phyloP scores from a whole-genome alignment of 2,329 filamentous ascomycete genomes.

The Aspergillus felis region DNA sequence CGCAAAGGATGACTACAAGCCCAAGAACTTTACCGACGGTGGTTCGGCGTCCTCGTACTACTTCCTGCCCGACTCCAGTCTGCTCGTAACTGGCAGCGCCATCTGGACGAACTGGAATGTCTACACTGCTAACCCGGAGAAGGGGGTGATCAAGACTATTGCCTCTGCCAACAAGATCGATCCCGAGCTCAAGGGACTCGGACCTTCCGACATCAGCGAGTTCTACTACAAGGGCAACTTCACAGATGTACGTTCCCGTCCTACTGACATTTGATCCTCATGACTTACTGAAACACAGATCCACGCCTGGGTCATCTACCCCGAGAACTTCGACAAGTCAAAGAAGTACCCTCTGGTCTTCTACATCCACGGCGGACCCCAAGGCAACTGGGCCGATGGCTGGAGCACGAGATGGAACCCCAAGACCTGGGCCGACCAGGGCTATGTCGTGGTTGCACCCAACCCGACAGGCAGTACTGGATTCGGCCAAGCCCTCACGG shows the following conservation, averaged over 20 bases:
- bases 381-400: conserved; percentile 68
- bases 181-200: conserved; percentile 32
- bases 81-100: conserved; percentile 32
- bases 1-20: conserved; percentile 29
- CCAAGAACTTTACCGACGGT: conserved; percentile 34
- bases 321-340: conserved; percentile 58
- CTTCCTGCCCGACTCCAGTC: conserved; percentile 25
- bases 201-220: conserved; percentile 33
- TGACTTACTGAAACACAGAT: conserved; percentile 25
- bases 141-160: conserved; percentile 24
- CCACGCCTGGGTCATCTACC: conserved; percentile 40
- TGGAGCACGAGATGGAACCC: conserved; percentile 87
- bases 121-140: conserved; percentile 29
- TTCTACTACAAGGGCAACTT: conserved; percentile 37
- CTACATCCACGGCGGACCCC: conserved; percentile 78
- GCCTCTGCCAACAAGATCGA: conserved; percentile 39
- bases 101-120: conserved; percentile 36
- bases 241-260: conserved; percentile 26
- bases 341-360: conserved; percentile 78
- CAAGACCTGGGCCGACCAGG: conserved; percentile 80
- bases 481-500: conserved; percentile 72
- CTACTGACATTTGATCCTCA: neutral
- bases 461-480: conserved; percentile 82
- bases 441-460: conserved; percentile 75
- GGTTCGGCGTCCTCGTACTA: conserved; percentile 29